Evolutionary conservation across 208 protist genomes (phyloP).

Genomic region (Trypanosoma lewisi): DNA sequence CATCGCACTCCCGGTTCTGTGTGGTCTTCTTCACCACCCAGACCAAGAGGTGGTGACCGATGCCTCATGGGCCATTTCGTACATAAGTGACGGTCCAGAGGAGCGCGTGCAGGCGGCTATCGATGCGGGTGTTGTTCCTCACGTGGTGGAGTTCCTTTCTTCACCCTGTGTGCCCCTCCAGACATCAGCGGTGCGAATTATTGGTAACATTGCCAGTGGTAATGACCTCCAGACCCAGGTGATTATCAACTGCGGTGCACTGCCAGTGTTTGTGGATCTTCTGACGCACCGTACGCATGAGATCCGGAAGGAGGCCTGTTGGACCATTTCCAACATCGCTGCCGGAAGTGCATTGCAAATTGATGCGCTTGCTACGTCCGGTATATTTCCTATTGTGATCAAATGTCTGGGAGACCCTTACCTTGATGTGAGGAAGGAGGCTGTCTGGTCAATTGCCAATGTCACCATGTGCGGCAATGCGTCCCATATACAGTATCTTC

Average conservation of each 20-base stretch:
- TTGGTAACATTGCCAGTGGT: conserved; percentile 99
- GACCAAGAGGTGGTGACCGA: conserved; percentile 97
- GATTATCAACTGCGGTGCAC: conserved; percentile 91
- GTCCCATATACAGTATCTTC: conserved; percentile 91
- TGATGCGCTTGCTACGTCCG: conserved; percentile 84
- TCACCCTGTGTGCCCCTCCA: conserved; percentile 68
- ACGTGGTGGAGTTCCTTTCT: conserved; percentile 93
- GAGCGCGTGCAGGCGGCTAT: conserved; percentile 96
- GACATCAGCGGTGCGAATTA: conserved; percentile 95
- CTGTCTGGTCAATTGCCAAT: conserved; percentile 97
- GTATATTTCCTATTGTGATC: conserved; percentile 92
- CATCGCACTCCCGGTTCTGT: conserved; percentile 89
- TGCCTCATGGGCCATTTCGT: conserved; percentile 97
- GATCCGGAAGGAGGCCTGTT: conserved; percentile 98
- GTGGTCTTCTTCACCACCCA: conserved; percentile 70
- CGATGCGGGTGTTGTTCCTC: conserved; percentile 79
- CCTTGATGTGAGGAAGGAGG: conserved; percentile 97
- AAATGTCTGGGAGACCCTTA: conserved; percentile 82
- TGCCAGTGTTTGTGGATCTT: conserved; percentile 76
- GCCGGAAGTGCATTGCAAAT: conserved; percentile 95
- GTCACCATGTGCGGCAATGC: conserved; percentile 89
- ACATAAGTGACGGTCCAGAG: conserved; percentile 94
- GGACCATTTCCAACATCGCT: conserved; percentile 99
- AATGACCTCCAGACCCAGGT: conserved; percentile 95
- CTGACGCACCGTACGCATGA: conserved; percentile 80